Conservation (phyloP, 441 rosid genomes). For the Dalechampia spathulata region DNA sequence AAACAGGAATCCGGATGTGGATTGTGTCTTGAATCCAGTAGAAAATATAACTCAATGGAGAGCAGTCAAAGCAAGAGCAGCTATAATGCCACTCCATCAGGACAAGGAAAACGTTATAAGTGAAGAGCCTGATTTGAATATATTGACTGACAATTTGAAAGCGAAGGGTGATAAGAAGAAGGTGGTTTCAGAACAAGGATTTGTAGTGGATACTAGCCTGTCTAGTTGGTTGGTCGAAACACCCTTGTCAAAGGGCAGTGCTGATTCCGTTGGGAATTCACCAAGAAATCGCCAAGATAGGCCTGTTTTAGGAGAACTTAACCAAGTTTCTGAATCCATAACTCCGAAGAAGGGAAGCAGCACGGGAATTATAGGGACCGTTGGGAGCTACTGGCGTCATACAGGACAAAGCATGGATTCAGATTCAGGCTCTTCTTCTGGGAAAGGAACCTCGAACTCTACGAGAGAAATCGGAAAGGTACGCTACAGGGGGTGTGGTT, state of each 20-base stretch:
- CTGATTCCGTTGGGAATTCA: slow-evolving; percentile 29
- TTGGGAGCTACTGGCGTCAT: slow-evolving; percentile 58
- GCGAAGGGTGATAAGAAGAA: slow-evolving; percentile 7
- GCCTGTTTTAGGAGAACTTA: slow-evolving; percentile 46
- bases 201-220: slow-evolving; percentile 48
- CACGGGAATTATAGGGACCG: slow-evolving; percentile 47
- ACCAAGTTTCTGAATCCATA: slow-evolving; percentile 36
- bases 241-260: slow-evolving; percentile 26
- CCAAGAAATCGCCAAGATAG: slow-evolving; percentile 32
- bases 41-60: slow-evolving; percentile 29
- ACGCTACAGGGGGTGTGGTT: background rate
- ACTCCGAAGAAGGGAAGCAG: slow-evolving; percentile 42
- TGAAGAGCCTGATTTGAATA: slow-evolving; percentile 21
- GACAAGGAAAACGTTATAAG: slow-evolving; percentile 39
- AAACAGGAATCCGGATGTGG: slow-evolving; percentile 9
- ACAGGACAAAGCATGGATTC: slow-evolving; percentile 25
- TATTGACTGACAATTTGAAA: slow-evolving; percentile 4
- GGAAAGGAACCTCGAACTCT: slow-evolving; percentile 39
- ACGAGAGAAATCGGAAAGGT: slow-evolving; percentile 49
- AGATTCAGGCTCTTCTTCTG: slow-evolving; percentile 40
- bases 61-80: slow-evolving; percentile 23
- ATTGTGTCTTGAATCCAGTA: slow-evolving; percentile 33
- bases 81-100: slow-evolving; percentile 9
- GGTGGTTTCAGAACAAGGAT: slow-evolving; percentile 19
- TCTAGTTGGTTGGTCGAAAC: slow-evolving; percentile 50